A percentile compares a stretch with the other conserved stretches of the same genome.
Evolutionary conservation across 1,139 yeast species (phyloP).

Genomic region (Lodderomyces pseudojiufengensis): DNA sequence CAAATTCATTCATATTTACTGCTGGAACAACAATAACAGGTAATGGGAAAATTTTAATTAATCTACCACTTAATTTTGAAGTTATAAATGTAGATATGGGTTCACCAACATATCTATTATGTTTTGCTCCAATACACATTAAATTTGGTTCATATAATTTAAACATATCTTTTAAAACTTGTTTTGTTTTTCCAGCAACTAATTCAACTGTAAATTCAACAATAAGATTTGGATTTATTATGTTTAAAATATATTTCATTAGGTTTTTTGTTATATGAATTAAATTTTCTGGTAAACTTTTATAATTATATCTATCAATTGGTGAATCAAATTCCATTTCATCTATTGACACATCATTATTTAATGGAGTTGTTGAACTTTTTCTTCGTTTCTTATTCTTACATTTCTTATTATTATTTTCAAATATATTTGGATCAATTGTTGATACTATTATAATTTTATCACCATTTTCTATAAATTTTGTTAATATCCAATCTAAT

Average conservation of each 20-base stretch:
- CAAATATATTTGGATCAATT: conserved; percentile 29
- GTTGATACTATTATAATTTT: conserved; percentile 31
- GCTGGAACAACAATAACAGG: conserved; percentile 34
- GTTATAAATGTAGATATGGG: conserved; percentile 63
- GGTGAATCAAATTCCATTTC: conserved; percentile 17
- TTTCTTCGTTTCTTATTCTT: conserved; percentile 12
- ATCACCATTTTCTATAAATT: conserved; percentile 17
- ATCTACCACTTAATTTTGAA: conserved; percentile 55
- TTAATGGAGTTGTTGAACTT: no score
- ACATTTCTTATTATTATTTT: conserved; percentile 15
- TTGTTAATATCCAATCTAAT: conserved; percentile 33
- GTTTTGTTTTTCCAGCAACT: conserved; percentile 27
- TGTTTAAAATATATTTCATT: conserved; percentile 44
- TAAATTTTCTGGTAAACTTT: conserved; percentile 35
- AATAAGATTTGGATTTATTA: conserved; percentile 43
- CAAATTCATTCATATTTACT: conserved; percentile 56
- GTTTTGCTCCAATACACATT: conserved; percentile 27
- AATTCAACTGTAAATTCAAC: conserved; percentile 55
- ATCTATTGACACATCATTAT: no score
- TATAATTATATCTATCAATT: conserved; percentile 27
- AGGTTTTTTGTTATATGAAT: conserved; percentile 36
- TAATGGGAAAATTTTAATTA: conserved; percentile 41
- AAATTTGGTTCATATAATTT: conserved; percentile 41
- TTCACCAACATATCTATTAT: conserved; percentile 20
- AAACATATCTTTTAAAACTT: conserved; percentile 36